Conservation (phyloP, 1,139 yeast species). For the Chernovozyma aurita region DNA sequence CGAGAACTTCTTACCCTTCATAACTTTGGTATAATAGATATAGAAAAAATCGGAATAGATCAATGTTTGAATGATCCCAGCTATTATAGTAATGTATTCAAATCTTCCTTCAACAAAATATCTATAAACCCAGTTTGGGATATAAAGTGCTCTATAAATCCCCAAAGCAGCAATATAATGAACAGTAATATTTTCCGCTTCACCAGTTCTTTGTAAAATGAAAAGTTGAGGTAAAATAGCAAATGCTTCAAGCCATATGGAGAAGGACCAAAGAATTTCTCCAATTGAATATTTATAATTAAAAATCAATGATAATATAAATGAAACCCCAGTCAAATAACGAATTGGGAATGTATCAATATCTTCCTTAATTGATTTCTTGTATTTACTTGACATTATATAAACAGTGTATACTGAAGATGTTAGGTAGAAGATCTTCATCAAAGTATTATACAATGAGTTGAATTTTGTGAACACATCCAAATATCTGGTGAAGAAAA, state of each 20-base stretch:
- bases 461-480: conserved; percentile 58
- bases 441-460: conserved; percentile 70
- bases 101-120: conserved; percentile 63
- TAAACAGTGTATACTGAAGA: conserved; percentile 74
- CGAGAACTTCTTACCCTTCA: conserved; percentile 77
- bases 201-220: conserved; percentile 85
- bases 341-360: conserved; percentile 72
- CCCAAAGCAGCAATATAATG: conserved; percentile 95
- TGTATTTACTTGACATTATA: conserved; percentile 61
- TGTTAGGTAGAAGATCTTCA: conserved; percentile 77
- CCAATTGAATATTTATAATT: conserved; percentile 57
- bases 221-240: conserved; percentile 91
- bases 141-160: conserved; percentile 77
- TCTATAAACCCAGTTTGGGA: conserved; percentile 94
- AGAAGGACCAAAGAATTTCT: conserved; percentile 73
- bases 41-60: conserved; percentile 94
- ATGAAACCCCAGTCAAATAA: conserved; percentile 65
- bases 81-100: conserved; percentile 66
- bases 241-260: conserved; percentile 83
- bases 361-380: conserved; percentile 48
- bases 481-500: conserved; percentile 74
- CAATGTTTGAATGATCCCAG: conserved; percentile 83
- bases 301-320: conserved; percentile 57
- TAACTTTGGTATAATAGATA: conserved; percentile 73
- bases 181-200: conserved; percentile 80